A percentile compares a stretch with the other conserved stretches of the same genome.
These are phyloP conservation scores for Ogataea chonburiensis DNA, from an alignment of 805 yeast genomes.

Conservation along the genomic window DNA sequence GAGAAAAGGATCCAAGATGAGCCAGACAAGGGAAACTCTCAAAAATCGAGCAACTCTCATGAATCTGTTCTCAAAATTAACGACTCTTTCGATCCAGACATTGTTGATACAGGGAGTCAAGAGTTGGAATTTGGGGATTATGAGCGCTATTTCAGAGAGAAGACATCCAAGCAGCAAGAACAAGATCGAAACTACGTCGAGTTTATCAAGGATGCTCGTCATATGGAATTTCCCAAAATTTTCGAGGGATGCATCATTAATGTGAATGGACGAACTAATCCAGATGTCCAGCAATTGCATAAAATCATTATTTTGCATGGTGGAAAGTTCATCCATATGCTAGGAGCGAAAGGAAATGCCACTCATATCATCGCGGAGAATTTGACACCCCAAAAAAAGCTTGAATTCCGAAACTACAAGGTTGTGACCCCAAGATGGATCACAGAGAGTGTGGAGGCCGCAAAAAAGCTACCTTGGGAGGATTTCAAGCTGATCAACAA, in stretches of 20 bases:
- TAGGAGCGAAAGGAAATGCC: constrained; percentile 67
- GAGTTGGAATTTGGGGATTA: constrained; percentile 63
- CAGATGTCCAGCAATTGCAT: constrained; percentile 73
- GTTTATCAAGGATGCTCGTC: constrained; percentile 45
- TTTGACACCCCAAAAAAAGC: constrained; percentile 71
- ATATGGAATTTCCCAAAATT: constrained; percentile 37
- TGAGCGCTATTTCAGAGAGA: constrained; percentile 60
- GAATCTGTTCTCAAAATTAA: background rate
- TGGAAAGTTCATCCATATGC: constrained; percentile 68
- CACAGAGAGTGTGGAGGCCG: constrained; percentile 53
- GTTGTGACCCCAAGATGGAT: constrained; percentile 88
- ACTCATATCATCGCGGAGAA: constrained; percentile 84
- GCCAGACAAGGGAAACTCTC: too few relatives aligned
- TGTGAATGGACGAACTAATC: constrained; percentile 88
- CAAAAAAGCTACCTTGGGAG: constrained; percentile 64
- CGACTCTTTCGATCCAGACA: constrained; percentile 8
- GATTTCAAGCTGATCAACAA: constrained; percentile 53
- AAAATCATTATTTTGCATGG: constrained; percentile 73
- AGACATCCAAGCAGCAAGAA: constrained; percentile 59
- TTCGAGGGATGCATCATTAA: constrained; percentile 66
- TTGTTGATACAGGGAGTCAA: constrained; percentile 32
- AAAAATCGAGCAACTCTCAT: too few relatives aligned
- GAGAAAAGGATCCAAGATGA: constrained; percentile 5
- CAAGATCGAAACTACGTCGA: constrained; percentile 49
- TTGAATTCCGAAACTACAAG: constrained; percentile 62